Conservation (phyloP, 176 grass and related monocot species). For the Oryza longistaminata region DNA sequence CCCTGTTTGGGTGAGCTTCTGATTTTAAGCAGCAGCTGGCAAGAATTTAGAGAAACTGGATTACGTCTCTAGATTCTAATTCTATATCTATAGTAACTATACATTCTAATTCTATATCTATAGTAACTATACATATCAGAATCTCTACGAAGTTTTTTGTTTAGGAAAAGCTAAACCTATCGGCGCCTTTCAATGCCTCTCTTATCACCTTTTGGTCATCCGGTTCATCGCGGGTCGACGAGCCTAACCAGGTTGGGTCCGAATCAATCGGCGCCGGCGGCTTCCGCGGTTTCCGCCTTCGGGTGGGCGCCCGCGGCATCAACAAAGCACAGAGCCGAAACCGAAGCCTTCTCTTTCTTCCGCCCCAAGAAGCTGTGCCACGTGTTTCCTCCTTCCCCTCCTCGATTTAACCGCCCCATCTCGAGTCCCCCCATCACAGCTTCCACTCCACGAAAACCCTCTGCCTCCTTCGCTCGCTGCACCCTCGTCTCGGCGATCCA, state of each 20-base stretch:
- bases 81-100: too few species aligned
- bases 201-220: too few species aligned
- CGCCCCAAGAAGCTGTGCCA: slow-evolving; percentile 33
- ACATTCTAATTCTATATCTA: too few species aligned
- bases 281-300: background rate
- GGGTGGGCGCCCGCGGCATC: slow-evolving; percentile 12
- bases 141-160: too few species aligned
- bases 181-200: too few species aligned
- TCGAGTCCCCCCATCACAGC: background rate
- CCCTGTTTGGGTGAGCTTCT: too few species aligned
- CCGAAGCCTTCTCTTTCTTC: slow-evolving; percentile 39
- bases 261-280: slow-evolving; percentile 5
- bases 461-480: background rate
- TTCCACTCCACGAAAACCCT: background rate
- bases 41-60: too few species aligned
- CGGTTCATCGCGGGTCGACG: too few species aligned
- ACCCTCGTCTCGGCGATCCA: background rate
- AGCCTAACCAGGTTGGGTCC: background rate
- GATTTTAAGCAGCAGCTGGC: too few species aligned
- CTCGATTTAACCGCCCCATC: slow-evolving; percentile 38
- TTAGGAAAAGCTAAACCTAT: too few species aligned
- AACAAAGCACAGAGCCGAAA: background rate
- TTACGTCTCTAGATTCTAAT: too few species aligned
- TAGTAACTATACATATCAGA: too few species aligned
- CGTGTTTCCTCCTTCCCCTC: slow-evolving; percentile 4